Base-by-base conservation (phyloP, 2,329 filamentous ascomycete genomes). In the Penicillium sp. region DNA sequence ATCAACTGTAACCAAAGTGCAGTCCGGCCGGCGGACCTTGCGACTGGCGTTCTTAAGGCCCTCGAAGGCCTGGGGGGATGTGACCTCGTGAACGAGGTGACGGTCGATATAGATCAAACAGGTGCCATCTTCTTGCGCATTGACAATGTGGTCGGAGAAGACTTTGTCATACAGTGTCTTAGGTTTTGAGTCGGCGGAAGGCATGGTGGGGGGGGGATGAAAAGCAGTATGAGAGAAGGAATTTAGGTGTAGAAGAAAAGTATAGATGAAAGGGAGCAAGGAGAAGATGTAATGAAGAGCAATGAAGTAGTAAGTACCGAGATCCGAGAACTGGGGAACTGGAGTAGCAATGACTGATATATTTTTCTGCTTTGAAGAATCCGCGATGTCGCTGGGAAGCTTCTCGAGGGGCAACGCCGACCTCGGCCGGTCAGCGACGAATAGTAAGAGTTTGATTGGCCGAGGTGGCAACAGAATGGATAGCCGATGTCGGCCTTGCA, bases 151-250 rank as follows among this genome's bases (percentile, higher is more conserved):
- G 78, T 88, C 88, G 67, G 90, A 85, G 68, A 97, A 88, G 76
- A 97, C 92, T 86, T 97, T 97, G 83, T 97, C 93, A 79, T 97
- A 97, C 70, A 97, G 83, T 66, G 92, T 96, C 76, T 87, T 87
- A 51, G 90, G 90, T 61, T 81, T 82, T 73, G 81, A 80, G 64
- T 88, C 85, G 65, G 84, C 84, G 70, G 81, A 83, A 71, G 91
- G 91, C 91, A 96, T 95, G 67, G 74, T 85, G 80, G 41, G 41
- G 44, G 29, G 36, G 13, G 23, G 35, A 34, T 18, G 36, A 14
- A 44, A 18, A 54, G 19, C 4, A 23, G 19, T 45, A 19, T 36
- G 14, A 45, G 18, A 14, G 18, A 32, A 38, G 2, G 30, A 19
- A 9, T 7, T 48, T 30, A n/a, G 30, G 8, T n/a, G 34, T 47